Evolutionary conservation across 2,329 filamentous ascomycete species (phyloP).

Genomic region (Fusarium papillatum): DNA sequence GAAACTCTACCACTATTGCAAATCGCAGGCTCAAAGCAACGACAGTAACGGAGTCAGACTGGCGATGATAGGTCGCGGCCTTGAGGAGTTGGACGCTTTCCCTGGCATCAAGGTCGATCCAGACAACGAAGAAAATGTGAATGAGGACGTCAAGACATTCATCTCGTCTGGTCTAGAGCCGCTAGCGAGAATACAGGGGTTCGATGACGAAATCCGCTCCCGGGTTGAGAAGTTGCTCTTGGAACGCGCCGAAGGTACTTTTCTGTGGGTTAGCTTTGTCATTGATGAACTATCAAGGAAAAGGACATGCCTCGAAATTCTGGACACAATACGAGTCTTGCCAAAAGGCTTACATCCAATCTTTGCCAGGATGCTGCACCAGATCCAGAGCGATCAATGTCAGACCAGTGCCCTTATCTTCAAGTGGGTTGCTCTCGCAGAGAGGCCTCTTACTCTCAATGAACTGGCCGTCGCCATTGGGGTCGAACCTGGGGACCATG

Average conservation of each 20-base stretch:
- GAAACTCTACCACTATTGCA: not conserved
- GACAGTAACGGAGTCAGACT: not conserved
- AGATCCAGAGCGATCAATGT: not conserved
- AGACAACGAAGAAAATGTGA: not conserved
- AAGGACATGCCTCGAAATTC: not conserved
- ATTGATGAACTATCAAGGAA: not conserved
- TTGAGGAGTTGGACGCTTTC: not conserved
- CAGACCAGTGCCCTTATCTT: not conserved
- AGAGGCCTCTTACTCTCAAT: not conserved
- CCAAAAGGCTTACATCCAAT: not conserved
- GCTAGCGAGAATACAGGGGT: not conserved
- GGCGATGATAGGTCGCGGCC: not conserved
- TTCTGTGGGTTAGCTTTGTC: not conserved
- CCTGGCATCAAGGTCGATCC: not conserved
- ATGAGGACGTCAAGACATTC: not conserved
- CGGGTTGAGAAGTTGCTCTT: not conserved
- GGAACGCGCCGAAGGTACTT: not conserved
- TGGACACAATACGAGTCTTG: not conserved
- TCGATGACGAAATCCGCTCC: not conserved
- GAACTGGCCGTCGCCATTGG: not conserved
- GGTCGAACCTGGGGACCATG: not conserved
- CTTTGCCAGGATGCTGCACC: not conserved
- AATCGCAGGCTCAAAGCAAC: rapidly evolving
- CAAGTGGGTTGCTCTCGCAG: not conserved
- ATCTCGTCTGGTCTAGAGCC: not conserved